phyloP scores from a whole-genome alignment of 495 filamentous ascomycete genomes.

The Aspergillus taichungensis region DNA sequence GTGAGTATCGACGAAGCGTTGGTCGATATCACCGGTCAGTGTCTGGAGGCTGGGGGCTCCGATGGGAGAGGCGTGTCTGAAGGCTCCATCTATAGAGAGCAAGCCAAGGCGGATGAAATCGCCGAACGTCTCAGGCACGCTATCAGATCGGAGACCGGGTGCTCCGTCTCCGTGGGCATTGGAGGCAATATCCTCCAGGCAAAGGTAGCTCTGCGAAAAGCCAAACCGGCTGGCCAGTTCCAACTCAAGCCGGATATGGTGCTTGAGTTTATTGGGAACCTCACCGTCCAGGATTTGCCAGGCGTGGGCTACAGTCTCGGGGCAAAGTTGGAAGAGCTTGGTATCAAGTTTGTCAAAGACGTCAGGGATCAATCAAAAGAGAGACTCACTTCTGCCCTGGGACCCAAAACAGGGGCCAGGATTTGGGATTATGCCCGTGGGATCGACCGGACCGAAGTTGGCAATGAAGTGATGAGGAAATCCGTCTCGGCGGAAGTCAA shows the following conservation, averaged over 20 bases:
- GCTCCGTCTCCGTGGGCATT: slow-evolving; percentile 89
- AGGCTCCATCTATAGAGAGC: slow-evolving; percentile 70
- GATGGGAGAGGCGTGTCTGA: slow-evolving; percentile 60
- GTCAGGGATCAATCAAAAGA: slow-evolving; percentile 68
- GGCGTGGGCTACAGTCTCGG: slow-evolving; percentile 83
- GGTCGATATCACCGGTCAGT: slow-evolving; percentile 62
- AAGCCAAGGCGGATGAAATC: slow-evolving; percentile 69
- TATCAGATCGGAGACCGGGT: slow-evolving; percentile 66
- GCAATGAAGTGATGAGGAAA: slow-evolving; percentile 70
- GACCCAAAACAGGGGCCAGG: slow-evolving; percentile 87
- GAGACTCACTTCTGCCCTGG: slow-evolving; percentile 58
- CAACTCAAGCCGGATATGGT: slow-evolving; percentile 75
- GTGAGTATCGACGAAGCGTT: slow-evolving; percentile 95
- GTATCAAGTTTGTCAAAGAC: slow-evolving; percentile 72
- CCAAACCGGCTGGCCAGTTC: slow-evolving; percentile 90
- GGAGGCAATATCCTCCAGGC: slow-evolving; percentile 85
- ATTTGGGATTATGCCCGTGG: slow-evolving; percentile 87
- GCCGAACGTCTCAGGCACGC: slow-evolving; percentile 54
- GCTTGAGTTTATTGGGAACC: slow-evolving; percentile 61
- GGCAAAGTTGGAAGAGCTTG: slow-evolving; percentile 78
- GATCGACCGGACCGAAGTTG: slow-evolving; percentile 79
- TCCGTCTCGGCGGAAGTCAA: slow-evolving; percentile 95
- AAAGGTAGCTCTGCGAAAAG: slow-evolving; percentile 81
- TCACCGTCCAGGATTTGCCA: slow-evolving; percentile 72
- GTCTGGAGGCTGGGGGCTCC: slow-evolving; percentile 57